A percentile compares a stretch with the other conserved stretches of the same genome.
Evolutionary conservation across 1,139 yeast genomes (phyloP).

Genomic region (Wickerhamomyces sp.): DNA sequence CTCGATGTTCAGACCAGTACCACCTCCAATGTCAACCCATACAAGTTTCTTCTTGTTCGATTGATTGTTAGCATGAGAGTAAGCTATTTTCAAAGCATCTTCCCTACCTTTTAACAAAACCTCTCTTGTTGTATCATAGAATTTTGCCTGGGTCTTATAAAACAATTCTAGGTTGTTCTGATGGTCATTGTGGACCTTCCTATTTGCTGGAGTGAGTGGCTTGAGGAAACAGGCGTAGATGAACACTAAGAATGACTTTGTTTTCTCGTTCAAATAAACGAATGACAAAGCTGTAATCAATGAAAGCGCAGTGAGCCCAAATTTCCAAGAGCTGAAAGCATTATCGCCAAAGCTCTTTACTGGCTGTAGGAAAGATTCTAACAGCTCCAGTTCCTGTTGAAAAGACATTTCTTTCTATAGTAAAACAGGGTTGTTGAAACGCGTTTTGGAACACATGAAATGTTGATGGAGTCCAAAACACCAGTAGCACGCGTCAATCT

Average conservation of each 20-base stretch:
- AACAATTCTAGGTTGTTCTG: slow-evolving; percentile 67
- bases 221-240: slow-evolving; percentile 58
- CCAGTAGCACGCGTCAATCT: too few species aligned
- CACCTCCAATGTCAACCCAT: slow-evolving; percentile 86
- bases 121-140: slow-evolving; percentile 67
- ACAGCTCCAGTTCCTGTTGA: slow-evolving; percentile 5
- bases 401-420: slow-evolving; percentile 7
- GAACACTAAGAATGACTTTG: slow-evolving; percentile 24
- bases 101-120: slow-evolving; percentile 66
- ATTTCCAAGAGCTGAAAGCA: slow-evolving; percentile 5
- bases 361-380: slow-evolving; percentile 4
- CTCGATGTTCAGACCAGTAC: slow-evolving; percentile 80
- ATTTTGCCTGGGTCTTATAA: slow-evolving; percentile 69
- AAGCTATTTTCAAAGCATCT: slow-evolving; percentile 55
- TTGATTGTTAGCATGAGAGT: slow-evolving; percentile 39
- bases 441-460: neutral
- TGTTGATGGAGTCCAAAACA: too few species aligned
- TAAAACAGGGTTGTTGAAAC: neutral
- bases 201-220: slow-evolving; percentile 48
- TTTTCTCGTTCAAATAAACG: slow-evolving; percentile 11
- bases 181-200: slow-evolving; percentile 40
- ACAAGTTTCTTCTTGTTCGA: slow-evolving; percentile 40
- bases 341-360: slow-evolving; percentile 12
- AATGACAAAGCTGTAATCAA: slow-evolving; percentile 6
- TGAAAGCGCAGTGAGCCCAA: slow-evolving; percentile 6